Conservation (phyloP, 2,329 filamentous ascomycete species). For the Beauveria pseudobassiana region DNA sequence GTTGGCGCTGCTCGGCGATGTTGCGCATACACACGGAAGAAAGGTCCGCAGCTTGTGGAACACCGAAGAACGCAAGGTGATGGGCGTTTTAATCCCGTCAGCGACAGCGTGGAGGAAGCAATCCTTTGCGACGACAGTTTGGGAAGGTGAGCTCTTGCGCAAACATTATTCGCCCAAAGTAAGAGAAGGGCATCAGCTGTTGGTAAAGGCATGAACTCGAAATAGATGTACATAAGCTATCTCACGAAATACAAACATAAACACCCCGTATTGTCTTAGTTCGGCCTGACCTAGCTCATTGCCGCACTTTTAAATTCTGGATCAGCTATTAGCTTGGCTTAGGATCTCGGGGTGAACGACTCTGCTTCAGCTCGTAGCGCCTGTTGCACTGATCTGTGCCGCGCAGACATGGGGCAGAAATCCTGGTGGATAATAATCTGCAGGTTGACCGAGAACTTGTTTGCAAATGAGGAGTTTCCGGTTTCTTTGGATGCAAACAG, state of each 20-base stretch:
- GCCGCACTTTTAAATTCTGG: neutral
- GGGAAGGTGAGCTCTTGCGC: slow-evolving; percentile 85
- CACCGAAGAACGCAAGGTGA: slow-evolving; percentile 88
- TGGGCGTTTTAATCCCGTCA: slow-evolving; percentile 70
- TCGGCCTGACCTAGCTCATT: neutral
- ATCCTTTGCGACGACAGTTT: slow-evolving; percentile 82
- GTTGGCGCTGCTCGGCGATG: slow-evolving; percentile 67
- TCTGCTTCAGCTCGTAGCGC: neutral
- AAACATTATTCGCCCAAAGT: slow-evolving; percentile 84
- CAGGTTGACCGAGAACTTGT: neutral
- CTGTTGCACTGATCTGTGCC: neutral
- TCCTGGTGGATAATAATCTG: neutral
- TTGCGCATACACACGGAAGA: slow-evolving; percentile 72
- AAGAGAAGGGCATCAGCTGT: slow-evolving; percentile 60
- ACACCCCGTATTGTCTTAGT: neutral
- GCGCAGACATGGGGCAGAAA: neutral
- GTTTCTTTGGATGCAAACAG: slow-evolving; percentile 1
- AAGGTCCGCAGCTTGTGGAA: slow-evolving; percentile 87
- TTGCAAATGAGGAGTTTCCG: neutral
- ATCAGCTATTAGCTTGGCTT: neutral
- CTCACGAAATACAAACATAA: slow-evolving; percentile 1
- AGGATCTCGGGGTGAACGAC: neutral
- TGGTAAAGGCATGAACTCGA: slow-evolving; percentile 54
- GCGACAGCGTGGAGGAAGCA: slow-evolving; percentile 72
- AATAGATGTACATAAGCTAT: slow-evolving; percentile 16